Evolutionary conservation across 495 filamentous ascomycete species (phyloP).

Genomic region (Venustampulla echinocandica): DNA sequence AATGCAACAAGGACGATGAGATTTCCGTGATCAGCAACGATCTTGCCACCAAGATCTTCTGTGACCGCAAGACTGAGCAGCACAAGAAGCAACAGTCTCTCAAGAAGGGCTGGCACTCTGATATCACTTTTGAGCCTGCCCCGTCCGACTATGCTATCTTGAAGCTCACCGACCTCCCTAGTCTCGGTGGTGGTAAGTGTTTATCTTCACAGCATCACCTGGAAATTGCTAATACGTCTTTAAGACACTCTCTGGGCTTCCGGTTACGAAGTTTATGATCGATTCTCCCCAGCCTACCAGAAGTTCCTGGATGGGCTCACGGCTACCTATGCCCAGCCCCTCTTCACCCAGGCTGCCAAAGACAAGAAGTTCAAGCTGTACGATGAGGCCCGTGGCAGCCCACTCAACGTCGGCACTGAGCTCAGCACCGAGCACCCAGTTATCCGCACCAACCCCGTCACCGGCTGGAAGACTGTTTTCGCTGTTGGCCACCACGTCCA

Average conservation of each 20-base stretch:
- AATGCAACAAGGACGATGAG: slow-evolving; percentile 55
- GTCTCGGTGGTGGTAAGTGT: slow-evolving; percentile 49
- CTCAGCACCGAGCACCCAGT: slow-evolving; percentile 53
- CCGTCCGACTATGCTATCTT: slow-evolving; percentile 59
- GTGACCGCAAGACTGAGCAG: slow-evolving; percentile 6
- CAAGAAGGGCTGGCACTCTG: slow-evolving; percentile 27
- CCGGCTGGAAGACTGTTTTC: slow-evolving; percentile 67
- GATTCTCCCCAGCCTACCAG: slow-evolving; percentile 54
- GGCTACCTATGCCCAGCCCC: slow-evolving; percentile 51
- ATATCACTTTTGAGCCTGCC: slow-evolving; percentile 61
- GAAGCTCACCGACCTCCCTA: slow-evolving; percentile 51
- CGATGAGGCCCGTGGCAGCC: slow-evolving; percentile 46
- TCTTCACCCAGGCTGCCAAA: slow-evolving; percentile 46
- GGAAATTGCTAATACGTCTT: slow-evolving; percentile 1
- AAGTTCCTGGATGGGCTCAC: slow-evolving; percentile 60
- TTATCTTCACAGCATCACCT: background rate
- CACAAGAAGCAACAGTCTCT: slow-evolving; percentile 5
- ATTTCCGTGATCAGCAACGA: slow-evolving; percentile 62
- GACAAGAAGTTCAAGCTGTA: slow-evolving; percentile 47
- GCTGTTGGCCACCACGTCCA: slow-evolving; percentile 51
- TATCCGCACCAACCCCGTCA: slow-evolving; percentile 69
- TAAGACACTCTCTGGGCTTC: slow-evolving; percentile 58
- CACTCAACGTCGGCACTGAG: slow-evolving; percentile 54
- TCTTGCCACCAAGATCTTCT: slow-evolving; percentile 36
- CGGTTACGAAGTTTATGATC: slow-evolving; percentile 72